A percentile compares a stretch with the other conserved stretches of the same genome.
These are phyloP conservation scores for Ophiostoma novo-ulmi DNA, from an alignment of 2,329 filamentous ascomycete species.

Conservation along the genomic window DNA sequence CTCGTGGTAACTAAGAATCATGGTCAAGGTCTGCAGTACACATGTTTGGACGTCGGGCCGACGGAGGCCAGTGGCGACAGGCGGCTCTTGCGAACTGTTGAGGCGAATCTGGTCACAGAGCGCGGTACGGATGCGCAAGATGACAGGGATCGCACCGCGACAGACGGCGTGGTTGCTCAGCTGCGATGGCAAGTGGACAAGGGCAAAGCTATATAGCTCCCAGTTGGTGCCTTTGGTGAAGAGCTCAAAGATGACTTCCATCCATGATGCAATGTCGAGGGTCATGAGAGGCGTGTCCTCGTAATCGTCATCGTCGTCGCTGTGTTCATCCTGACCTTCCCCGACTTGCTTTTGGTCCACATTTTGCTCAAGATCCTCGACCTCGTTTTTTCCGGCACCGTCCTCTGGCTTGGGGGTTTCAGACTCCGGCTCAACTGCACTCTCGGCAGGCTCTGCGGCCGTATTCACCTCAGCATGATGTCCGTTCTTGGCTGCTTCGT, in stretches of 20 bases:
- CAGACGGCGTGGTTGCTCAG: constrained; percentile 88
- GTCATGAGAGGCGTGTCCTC: constrained; percentile 26
- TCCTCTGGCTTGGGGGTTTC: background rate
- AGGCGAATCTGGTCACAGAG: constrained; percentile 78
- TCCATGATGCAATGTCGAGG: constrained; percentile 62
- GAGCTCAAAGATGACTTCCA: constrained; percentile 71
- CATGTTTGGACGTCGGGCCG: constrained; percentile 86
- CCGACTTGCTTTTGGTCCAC: background rate
- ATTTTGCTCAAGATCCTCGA: background rate
- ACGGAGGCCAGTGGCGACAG: constrained; percentile 69
- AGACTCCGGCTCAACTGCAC: background rate
- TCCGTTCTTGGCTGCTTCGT: background rate
- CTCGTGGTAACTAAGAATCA: constrained; percentile 84
- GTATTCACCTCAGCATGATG: too few relatives aligned
- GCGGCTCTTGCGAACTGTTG: constrained; percentile 75
- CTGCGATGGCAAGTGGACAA: constrained; percentile 81
- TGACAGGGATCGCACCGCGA: constrained; percentile 63
- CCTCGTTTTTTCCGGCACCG: background rate
- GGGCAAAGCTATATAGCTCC: constrained; percentile 87
- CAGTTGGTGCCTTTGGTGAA: constrained; percentile 72
- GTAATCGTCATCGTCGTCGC: background rate
- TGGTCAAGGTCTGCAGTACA: constrained; percentile 78
- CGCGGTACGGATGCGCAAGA: constrained; percentile 68
- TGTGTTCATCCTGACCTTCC: background rate
- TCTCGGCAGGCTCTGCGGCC: background rate